Conservation (phyloP, 805 yeast species). For the Brettanomyces nanus region DNA sequence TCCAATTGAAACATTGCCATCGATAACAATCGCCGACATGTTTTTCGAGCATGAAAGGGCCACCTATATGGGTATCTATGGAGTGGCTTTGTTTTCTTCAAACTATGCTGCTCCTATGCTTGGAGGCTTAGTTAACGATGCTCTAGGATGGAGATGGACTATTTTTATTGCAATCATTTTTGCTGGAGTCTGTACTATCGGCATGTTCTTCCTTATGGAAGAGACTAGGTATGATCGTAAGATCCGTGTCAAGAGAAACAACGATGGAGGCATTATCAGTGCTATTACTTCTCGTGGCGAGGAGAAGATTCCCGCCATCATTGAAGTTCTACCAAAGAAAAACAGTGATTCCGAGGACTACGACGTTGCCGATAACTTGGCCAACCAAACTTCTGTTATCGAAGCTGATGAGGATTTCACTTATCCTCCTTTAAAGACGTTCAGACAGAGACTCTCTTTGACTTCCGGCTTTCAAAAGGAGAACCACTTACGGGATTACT, state of each 20-base stretch:
- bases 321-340: constrained; percentile 5
- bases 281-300: constrained; percentile 17
- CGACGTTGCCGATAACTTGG: constrained; percentile 19
- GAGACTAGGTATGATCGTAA: constrained; percentile 42
- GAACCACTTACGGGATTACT: constrained; percentile 18
- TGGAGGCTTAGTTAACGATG: constrained; percentile 47
- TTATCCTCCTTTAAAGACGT: constrained; percentile 29
- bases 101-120: constrained; percentile 52
- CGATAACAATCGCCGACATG: constrained; percentile 40
- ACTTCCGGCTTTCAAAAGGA: constrained; percentile 30
- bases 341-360: constrained; percentile 10
- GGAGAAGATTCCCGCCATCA: constrained; percentile 5
- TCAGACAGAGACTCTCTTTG: constrained; percentile 34
- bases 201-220: constrained; percentile 40
- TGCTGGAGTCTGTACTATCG: constrained; percentile 32
- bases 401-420: constrained; percentile 14
- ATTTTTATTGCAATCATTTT: constrained; percentile 42
- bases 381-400: constrained; percentile 22
- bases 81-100: constrained; percentile 44
- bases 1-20: constrained; percentile 40
- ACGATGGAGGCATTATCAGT: constrained; percentile 14
- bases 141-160: constrained; percentile 46
- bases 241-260: constrained; percentile 19
- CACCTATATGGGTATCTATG: constrained; percentile 40
- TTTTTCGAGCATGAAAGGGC: constrained; percentile 47